These are phyloP conservation scores for Fusarium tjaetaba DNA, from an alignment of 2,329 filamentous ascomycete species.

Conservation along the genomic window DNA sequence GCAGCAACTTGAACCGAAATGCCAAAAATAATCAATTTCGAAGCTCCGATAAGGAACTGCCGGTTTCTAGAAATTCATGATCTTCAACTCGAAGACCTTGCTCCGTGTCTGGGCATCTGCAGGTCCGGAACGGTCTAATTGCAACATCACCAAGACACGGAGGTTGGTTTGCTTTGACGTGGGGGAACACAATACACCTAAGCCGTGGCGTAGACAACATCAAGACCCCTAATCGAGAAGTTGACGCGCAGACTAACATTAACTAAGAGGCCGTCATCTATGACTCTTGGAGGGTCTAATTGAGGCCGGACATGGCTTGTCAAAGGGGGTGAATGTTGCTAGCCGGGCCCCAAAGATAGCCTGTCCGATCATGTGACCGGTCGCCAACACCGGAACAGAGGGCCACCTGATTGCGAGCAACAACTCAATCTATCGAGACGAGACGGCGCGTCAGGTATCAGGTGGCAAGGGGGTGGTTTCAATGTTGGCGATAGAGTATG, in stretches of 20 bases:
- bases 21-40: background rate
- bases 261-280: slow-evolving; percentile 24
- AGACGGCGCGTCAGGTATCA: slow-evolving; percentile 25
- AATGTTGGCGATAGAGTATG: slow-evolving; percentile 8
- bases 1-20: slow-evolving; percentile 16
- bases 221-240: slow-evolving; percentile 7
- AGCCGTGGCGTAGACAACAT: background rate
- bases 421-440: slow-evolving; percentile 30
- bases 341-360: slow-evolving; percentile 31
- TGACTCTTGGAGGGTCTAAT: slow-evolving; percentile 23
- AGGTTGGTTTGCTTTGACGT: slow-evolving; percentile 9
- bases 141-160: slow-evolving; percentile 12
- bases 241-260: background rate
- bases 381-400: slow-evolving; percentile 9
- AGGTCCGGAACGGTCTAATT: slow-evolving; percentile 29
- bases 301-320: slow-evolving; percentile 33
- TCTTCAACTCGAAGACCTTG: background rate
- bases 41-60: slow-evolving; percentile 8
- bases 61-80: slow-evolving; percentile 16
- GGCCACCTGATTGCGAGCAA: slow-evolving; percentile 34
- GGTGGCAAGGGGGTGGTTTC: slow-evolving; percentile 33
- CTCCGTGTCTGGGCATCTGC: slow-evolving; percentile 16
- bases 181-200: slow-evolving; percentile 16
- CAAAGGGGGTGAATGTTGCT: slow-evolving; percentile 26
- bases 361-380: slow-evolving; percentile 34